These are phyloP conservation scores for Selaginella tamariscina DNA, from an alignment of 75 land plant species.

Conservation along the genomic window DNA sequence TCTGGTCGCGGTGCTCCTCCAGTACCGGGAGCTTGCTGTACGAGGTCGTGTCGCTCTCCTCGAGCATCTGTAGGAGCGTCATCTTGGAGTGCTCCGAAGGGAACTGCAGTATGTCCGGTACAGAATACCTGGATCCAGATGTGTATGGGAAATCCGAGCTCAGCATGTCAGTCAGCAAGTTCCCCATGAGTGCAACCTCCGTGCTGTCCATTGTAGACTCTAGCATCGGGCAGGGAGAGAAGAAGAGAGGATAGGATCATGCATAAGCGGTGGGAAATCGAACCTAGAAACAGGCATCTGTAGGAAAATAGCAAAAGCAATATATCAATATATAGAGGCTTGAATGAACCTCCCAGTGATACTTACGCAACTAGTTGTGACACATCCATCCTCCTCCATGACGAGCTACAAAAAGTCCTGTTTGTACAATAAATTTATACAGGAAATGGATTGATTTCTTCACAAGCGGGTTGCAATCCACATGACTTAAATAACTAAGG, in stretches of 20 bases:
- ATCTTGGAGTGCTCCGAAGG: background rate
- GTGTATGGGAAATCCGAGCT: conserved; percentile 2
- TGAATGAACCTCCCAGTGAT: too few species aligned
- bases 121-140: background rate
- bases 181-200: background rate
- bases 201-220: conserved; percentile 1
- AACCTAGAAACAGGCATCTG: too few species aligned
- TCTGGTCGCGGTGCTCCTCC: background rate
- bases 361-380: too few species aligned
- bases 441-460: too few species aligned
- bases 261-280: too few species aligned
- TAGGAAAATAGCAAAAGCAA: too few species aligned
- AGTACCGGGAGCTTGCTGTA: background rate
- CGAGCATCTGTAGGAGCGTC: conserved; percentile 3
- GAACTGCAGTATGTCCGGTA: conserved; percentile 4
- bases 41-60: background rate
- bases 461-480: too few species aligned
- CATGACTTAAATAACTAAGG: background rate
- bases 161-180: conserved; percentile 9
- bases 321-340: too few species aligned
- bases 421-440: too few species aligned
- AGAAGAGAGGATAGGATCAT: background rate
- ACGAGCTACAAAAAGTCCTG: too few species aligned
- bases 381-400: too few species aligned
- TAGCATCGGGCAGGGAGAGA: background rate